These are phyloP conservation scores for Sugiyamaella lignohabitans DNA, from an alignment of 805 yeast species.

Conservation along the genomic window DNA sequence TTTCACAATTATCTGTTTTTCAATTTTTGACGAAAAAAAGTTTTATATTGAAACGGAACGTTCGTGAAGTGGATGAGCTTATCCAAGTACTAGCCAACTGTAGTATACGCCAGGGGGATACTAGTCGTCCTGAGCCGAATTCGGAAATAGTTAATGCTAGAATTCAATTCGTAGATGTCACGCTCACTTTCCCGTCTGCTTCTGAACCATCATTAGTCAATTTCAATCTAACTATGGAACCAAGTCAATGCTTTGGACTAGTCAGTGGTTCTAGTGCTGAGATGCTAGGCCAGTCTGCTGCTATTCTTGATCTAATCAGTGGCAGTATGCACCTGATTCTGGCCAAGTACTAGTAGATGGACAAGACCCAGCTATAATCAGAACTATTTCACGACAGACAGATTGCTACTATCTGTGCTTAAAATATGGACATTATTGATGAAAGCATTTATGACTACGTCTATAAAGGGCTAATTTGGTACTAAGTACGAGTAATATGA, in stretches of 20 bases:
- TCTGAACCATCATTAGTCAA: not conserved
- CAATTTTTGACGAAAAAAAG: too few relatives aligned
- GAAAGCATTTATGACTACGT: conserved; percentile 6
- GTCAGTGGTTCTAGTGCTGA: not conserved
- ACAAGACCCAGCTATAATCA: not conserved
- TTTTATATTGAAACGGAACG: too few relatives aligned
- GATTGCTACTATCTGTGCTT: not conserved
- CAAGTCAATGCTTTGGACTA: not conserved
- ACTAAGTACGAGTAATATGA: conserved; percentile 1
- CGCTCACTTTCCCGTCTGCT: not conserved
- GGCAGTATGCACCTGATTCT: not conserved
- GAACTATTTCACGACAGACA: not conserved
- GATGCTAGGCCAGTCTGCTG: not conserved
- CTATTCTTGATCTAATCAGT: not conserved
- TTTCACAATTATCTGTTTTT: not conserved
- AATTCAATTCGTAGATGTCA: not conserved
- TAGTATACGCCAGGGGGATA: too few relatives aligned
- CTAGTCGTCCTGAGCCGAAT: too few relatives aligned
- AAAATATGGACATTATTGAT: not conserved
- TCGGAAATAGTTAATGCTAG: not conserved
- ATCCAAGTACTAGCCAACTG: too few relatives aligned
- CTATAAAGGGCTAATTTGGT: conserved; percentile 3
- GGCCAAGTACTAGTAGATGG: not conserved
- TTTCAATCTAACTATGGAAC: not conserved
- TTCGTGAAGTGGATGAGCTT: too few relatives aligned